Conservation (phyloP, 2,329 filamentous ascomycete species). For the Bertia moriformis region DNA sequence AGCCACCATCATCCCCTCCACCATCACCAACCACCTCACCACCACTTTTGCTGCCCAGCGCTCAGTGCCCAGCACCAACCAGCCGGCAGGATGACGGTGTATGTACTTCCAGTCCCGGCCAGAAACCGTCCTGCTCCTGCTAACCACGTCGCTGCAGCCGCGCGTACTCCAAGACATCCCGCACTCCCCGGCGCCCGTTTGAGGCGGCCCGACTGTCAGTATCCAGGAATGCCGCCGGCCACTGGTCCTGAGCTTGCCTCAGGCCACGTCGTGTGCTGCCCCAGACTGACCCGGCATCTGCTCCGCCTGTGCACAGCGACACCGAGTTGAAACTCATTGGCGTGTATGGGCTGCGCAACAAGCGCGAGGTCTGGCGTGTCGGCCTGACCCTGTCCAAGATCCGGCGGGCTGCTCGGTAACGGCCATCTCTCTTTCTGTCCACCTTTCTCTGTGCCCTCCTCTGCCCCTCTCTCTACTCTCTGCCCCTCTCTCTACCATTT, state of each 20-base stretch:
- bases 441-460: no score
- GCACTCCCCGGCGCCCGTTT: conserved; percentile 95
- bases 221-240: conserved; percentile 71
- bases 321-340: conserved; percentile 98
- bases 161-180: conserved; percentile 98
- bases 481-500: no score
- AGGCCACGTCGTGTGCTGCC: conserved; percentile 88
- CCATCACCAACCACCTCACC: background rate
- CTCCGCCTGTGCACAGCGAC: conserved; percentile 54
- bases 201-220: conserved; percentile 99
- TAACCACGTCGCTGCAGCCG: conserved; percentile 23
- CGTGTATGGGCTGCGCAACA: conserved; percentile 99
- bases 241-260: conserved; percentile 97
- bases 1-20: no score
- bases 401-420: conserved; percentile 98
- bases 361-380: conserved; percentile 99
- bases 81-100: conserved; percentile 5
- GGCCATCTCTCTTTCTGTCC: conserved; percentile 7
- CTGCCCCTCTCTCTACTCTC: no score
- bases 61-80: conserved; percentile 13
- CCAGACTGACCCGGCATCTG: conserved; percentile 36
- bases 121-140: no score
- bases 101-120: no score
- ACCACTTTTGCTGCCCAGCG: background rate
- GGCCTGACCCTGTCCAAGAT: conserved; percentile 99